Evolutionary conservation across 768 basidiomycete species (phyloP).

Genomic region (Daedaleopsis sinensis): DNA sequence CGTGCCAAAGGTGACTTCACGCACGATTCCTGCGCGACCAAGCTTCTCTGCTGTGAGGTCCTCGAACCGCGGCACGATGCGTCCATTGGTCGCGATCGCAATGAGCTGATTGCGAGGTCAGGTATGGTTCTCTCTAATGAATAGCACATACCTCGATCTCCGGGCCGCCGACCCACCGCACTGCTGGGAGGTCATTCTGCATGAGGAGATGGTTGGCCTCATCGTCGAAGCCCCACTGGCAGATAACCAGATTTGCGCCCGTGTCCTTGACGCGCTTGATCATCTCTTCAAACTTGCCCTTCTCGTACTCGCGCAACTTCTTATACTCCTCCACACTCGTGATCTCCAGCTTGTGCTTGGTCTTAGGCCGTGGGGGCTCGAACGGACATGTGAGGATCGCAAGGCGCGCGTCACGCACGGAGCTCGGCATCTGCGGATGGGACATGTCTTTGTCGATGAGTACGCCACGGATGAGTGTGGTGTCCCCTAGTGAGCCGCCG

Average conservation of each 20-base stretch:
- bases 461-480: slow-evolving; percentile 92
- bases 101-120: slow-evolving; percentile 64
- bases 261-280: slow-evolving; percentile 95
- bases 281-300: slow-evolving; percentile 96
- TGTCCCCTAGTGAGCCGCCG: slow-evolving; percentile 95
- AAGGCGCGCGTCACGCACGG: slow-evolving; percentile 84
- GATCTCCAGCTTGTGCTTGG: slow-evolving; percentile 98
- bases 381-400: slow-evolving; percentile 99
- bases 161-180: slow-evolving; percentile 98
- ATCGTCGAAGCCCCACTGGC: slow-evolving; percentile 99
- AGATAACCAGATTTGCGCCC: slow-evolving; percentile 97
- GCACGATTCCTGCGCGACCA: slow-evolving; percentile 90
- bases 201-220: slow-evolving; percentile 98
- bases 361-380: slow-evolving; percentile 98
- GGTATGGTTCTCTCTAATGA: neutral
- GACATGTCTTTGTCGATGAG: slow-evolving; percentile 99
- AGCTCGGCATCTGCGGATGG: slow-evolving; percentile 95
- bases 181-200: slow-evolving; percentile 97
- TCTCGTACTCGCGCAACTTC: slow-evolving; percentile 92
- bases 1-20: slow-evolving; percentile 95
- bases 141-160: slow-evolving; percentile 83
- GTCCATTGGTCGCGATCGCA: slow-evolving; percentile 96
- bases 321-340: slow-evolving; percentile 96
- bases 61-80: slow-evolving; percentile 98
- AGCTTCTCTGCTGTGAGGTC: slow-evolving; percentile 91